Percentiles rank a stretch among this genome's conserved stretches.
Conservation (phyloP, 495 filamentous ascomycete genomes). For the Darksidea phi region DNA sequence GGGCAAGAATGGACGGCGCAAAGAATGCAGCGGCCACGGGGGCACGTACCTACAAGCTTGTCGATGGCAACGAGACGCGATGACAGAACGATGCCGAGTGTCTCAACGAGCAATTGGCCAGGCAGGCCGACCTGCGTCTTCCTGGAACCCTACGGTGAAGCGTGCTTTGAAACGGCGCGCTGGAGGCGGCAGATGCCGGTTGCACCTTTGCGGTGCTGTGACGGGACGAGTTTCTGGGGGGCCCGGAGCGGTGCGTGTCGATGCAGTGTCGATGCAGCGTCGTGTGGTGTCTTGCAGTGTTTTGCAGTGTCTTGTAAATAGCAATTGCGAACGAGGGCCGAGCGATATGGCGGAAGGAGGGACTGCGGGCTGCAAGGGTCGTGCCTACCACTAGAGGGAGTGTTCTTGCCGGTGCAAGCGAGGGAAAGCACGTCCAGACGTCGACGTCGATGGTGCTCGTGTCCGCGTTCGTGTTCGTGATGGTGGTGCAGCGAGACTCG, state of each 20-base stretch:
- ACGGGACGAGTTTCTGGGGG: slow-evolving; percentile 30
- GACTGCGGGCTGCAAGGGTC: slow-evolving; percentile 17
- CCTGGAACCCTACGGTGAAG: slow-evolving; percentile 22
- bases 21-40: slow-evolving; percentile 27
- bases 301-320: background rate
- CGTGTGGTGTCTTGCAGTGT: too few species aligned
- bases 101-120: slow-evolving; percentile 23
- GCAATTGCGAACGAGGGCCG: slow-evolving; percentile 18
- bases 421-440: background rate
- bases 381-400: slow-evolving; percentile 8
- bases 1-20: slow-evolving; percentile 13
- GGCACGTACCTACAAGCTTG: slow-evolving; percentile 24
- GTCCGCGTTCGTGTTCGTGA: too few species aligned
- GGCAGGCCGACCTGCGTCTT: slow-evolving; percentile 5
- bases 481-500: too few species aligned
- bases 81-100: slow-evolving; percentile 7
- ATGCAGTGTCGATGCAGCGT: too few species aligned
- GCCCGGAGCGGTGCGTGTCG: slow-evolving; percentile 5
- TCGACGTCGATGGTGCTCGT: too few species aligned
- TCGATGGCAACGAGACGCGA: background rate
- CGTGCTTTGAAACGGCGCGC: slow-evolving; percentile 28
- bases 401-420: background rate
- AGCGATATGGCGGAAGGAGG: slow-evolving; percentile 3
- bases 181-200: slow-evolving; percentile 12
- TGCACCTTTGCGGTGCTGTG: slow-evolving; percentile 13